A percentile compares a stretch with the other conserved stretches of the same genome.
Evolutionary conservation across 164 flowering plant genomes (phyloP).

Genomic region (Paratinospora sagittata): DNA sequence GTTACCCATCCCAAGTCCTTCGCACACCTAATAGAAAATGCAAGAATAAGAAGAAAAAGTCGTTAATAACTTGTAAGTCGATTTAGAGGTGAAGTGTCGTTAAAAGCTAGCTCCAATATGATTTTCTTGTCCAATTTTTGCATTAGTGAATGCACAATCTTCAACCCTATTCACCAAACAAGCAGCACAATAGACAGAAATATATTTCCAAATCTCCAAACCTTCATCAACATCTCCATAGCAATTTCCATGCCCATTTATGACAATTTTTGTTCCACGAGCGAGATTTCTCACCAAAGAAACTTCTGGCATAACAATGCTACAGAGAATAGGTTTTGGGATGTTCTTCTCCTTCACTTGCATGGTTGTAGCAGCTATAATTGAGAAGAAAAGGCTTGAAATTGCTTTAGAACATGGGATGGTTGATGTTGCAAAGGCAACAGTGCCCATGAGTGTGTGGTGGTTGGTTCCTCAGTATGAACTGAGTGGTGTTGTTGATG

Average conservation of each 20-base stretch:
- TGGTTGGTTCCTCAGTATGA: constrained; percentile 10
- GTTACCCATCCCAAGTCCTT: too few relatives aligned
- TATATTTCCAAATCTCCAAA: constrained; percentile 15
- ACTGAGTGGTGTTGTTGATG: constrained; percentile 4
- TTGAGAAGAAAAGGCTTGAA: constrained; percentile 17
- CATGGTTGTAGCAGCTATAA: constrained; percentile 28
- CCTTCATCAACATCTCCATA: constrained; percentile 14
- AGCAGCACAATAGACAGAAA: constrained; percentile 30
- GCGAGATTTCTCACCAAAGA: constrained; percentile 13
- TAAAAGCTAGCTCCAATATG: too few relatives aligned
- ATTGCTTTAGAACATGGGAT: constrained; percentile 14
- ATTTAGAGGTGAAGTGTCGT: too few relatives aligned
- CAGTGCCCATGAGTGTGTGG: constrained; percentile 17
- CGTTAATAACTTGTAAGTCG: too few relatives aligned
- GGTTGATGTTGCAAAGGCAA: constrained; percentile 10
- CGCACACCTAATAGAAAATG: too few relatives aligned
- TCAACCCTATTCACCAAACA: constrained; percentile 31
- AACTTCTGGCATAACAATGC: constrained; percentile 24
- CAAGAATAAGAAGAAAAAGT: too few relatives aligned
- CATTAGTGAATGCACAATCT: constrained; percentile 7
- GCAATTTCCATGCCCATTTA: constrained; percentile 22
- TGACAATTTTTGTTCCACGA: constrained; percentile 21
- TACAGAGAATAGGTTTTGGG: constrained; percentile 28
- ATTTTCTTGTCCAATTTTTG: too few relatives aligned
- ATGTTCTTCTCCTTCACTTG: constrained; percentile 18